Evolutionary conservation across 2,329 filamentous ascomycete genomes (phyloP), one percentile per base, ranked within the genome.

Genomic region (Aspergillus costaricaensis): DNA sequence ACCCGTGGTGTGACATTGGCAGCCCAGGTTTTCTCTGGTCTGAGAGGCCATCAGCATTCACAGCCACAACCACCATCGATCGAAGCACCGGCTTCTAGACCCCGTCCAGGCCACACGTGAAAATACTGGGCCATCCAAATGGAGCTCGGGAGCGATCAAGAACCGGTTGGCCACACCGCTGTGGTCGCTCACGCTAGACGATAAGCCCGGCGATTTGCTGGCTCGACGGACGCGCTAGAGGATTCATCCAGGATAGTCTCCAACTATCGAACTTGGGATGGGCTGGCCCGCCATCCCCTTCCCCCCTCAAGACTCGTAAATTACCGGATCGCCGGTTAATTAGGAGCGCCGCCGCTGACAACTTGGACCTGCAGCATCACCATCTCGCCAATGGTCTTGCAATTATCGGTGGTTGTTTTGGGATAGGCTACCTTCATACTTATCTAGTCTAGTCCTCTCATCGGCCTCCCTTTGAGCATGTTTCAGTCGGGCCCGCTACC

Each of bases 281-380:
- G 17, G 43, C 9, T 47, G 43, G 44, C 44, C 19, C 10, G 43
- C 44, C 47, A 30, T 49, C 14, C 44, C 17, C 17, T 12, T 21
- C 17, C 23, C 23, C 44, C 47, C 47, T 17, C 47, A 50, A 17
- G 25, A 6, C 32, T 30, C 15, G 36, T 55, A 44, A 44, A 32
- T 41, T 55, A 44, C 52, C 52, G 52, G 21, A 19, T 19, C 39
- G 14, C 39, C 39, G 53, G 53, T 43, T 41, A 44, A 36, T 55
- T 55, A 47, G 25, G 15, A 30, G 15, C 25, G 12, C 6, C 10
- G 10, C 17, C 25, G 30, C 25, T 32, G 53, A 41, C 39, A 30
- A 23, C 23, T 27, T 27, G 53, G 39, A 47, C 53, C 53, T 55
- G 53, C 53, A 55, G 53, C 53, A 50, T 50, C 47, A 9, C 41